Percentiles rank a stretch among this genome's conserved stretches.
phyloP scores from a whole-genome alignment of 306 rosid genomes.

The Lathyrus sativus region DNA sequence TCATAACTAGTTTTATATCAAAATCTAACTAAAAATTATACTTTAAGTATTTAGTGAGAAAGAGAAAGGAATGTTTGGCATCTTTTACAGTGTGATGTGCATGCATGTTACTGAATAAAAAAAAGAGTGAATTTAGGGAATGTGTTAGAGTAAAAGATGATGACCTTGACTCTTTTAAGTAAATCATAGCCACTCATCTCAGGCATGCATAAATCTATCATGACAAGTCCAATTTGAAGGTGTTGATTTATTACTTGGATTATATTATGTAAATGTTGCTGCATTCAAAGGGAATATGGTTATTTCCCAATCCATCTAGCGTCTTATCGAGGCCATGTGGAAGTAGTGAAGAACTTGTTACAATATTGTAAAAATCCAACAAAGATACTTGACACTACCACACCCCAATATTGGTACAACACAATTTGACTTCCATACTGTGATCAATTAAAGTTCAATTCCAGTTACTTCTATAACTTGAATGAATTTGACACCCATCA shows the following conservation, averaged over 20 bases:
- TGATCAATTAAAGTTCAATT: too few species aligned
- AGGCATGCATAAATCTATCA: slow-evolving; percentile 99
- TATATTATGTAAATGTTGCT: background rate
- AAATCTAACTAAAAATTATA: background rate
- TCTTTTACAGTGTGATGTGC: too few species aligned
- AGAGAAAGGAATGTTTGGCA: slow-evolving; percentile 42
- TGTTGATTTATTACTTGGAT: slow-evolving; percentile 26
- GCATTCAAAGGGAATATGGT: background rate
- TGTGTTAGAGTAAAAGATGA: slow-evolving; percentile 39
- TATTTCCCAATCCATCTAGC: slow-evolving; percentile 36
- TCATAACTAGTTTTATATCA: background rate
- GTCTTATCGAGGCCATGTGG: background rate
- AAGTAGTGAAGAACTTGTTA: slow-evolving; percentile 16
- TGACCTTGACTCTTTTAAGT: slow-evolving; percentile 88
- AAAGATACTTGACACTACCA: slow-evolving; percentile 28
- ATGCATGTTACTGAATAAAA: slow-evolving; percentile 11
- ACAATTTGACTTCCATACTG: too few species aligned
- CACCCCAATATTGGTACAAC: too few species aligned
- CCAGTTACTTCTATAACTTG: too few species aligned
- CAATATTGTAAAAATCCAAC: slow-evolving; percentile 5
- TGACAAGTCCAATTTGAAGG: slow-evolving; percentile 84
- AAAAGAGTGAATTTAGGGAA: slow-evolving; percentile 45
- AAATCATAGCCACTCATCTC: too few species aligned
- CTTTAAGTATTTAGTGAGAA: background rate
- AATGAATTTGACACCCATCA: too few species aligned